Evolutionary conservation across 1,139 yeast genomes (phyloP), one percentile per base, ranked within the genome.

Genomic region (Taphrina betulina): DNA sequence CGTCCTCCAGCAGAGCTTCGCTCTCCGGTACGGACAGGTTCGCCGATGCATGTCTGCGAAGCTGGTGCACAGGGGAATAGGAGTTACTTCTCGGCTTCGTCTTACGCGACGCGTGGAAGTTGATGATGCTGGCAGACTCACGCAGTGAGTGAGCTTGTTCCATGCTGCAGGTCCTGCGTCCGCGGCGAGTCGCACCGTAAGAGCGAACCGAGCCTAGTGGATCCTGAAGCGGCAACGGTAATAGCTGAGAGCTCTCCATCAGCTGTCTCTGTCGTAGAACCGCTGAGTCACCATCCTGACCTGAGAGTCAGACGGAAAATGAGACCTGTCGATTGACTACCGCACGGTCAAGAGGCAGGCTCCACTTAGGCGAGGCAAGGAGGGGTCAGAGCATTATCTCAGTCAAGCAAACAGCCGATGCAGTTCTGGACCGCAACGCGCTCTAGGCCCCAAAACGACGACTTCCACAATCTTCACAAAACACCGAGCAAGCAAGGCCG

Each of bases 181-280:
- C 43, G n/a, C 37, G 10, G 23, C 38, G 29, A 5, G 54, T 34
- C 5, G 54, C 54, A 31, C 54, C 54, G 54, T 50, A 50, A 26
- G 46, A 38, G 12, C 40, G 29, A 3, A 50, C 46, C 4, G 54
- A 50, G 3, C 54, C 54, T n/a, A 50, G 34, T n/a, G 54, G 54
- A 33, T 50, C 54, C 17, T 38, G 44, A 17, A 48, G 37, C 17
- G 53, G 53, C 12, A 37, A 12, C 4, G 45, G 45, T 17, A 41
- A 23, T 2, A 41, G 45, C 23, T 41, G 45, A 28, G 48, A 29
- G 38, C 31, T 43, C 29, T 43, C 48, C 48, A 43, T 43, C n/a
- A n/a, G n/a, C n/a, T n/a, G n/a, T n/a, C n/a, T n/a, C n/a, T n/a
- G n/a, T n/a, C n/a, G n/a, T n/a, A n/a, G n/a, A n/a, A n/a, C n/a